Evolutionary conservation across 192 early-diverging fungal species (phyloP).

Genomic region (Backusella liffmaniae): DNA sequence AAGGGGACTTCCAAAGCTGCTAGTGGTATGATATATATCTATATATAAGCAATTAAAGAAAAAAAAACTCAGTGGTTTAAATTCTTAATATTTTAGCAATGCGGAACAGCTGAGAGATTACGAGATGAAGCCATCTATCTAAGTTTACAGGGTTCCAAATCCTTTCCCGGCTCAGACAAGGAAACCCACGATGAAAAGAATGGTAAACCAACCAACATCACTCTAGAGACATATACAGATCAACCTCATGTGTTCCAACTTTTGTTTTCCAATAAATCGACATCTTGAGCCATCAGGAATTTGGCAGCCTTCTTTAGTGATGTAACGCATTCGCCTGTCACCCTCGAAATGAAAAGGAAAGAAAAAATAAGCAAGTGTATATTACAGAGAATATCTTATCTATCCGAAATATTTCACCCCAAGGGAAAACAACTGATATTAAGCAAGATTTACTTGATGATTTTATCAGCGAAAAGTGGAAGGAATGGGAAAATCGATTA

Average conservation of each 20-base stretch:
- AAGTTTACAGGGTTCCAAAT: conserved; percentile 34
- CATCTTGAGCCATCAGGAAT: background rate
- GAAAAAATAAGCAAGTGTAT: background rate
- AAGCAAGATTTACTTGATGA: background rate
- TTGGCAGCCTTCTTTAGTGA: conserved; percentile 24
- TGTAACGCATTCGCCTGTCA: background rate
- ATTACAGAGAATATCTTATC: background rate
- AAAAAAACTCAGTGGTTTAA: background rate
- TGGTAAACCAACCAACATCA: conserved; percentile 22
- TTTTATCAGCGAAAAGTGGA: background rate
- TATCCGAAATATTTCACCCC: background rate
- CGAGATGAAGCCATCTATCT: conserved; percentile 50
- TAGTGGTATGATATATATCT: conserved; percentile 36
- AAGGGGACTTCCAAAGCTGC: conserved; percentile 39
- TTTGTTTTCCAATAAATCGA: conserved; percentile 15
- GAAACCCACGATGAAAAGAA: background rate
- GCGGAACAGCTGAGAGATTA: conserved; percentile 44
- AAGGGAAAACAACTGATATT: conserved; percentile 2
- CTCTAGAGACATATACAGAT: conserved; percentile 46
- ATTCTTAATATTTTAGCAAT: conserved; percentile 27
- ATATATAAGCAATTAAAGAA: background rate
- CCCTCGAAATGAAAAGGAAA: background rate
- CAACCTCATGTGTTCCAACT: conserved; percentile 54
- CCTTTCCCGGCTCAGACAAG: background rate
- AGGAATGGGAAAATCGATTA: conserved; percentile 5